Base-by-base conservation (phyloP, 306 rosid genomes). In the Vigna unguiculata region DNA sequence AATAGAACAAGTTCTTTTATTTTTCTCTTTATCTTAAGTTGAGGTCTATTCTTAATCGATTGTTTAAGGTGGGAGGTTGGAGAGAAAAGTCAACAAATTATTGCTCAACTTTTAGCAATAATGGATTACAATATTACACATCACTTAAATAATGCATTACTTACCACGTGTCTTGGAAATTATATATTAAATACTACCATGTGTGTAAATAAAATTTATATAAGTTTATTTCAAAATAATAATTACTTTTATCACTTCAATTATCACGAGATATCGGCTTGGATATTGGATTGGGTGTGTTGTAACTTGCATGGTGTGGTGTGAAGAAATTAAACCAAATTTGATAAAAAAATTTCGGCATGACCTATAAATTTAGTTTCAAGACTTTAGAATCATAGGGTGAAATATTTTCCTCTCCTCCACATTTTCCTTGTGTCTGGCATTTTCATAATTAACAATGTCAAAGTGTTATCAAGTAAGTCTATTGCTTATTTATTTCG, bases 71-170 rank as follows among this genome's bases (percentile, higher is more conserved):
- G 28, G 40, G 40, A 25, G 2, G 14, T 6, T 13, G 20, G 40
- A 59, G 65, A 13, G 41, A 15, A 59, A 59, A 58, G 38, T 59
- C 65, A 59, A 59, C 20, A 59, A 28, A 28, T 28, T 14, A 59
- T 59, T 59, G 41, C 12, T 2, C 8, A 40, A 28, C 19, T 14
- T 59, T 25, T 15, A 28, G 16, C 12, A 28, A 28, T 28, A 16
- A 60, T 30, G 13, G 40, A 59, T 15, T 25, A 28, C 40, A 20
- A 60, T 13, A 60, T 16, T 30, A 15, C 43, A 3, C 15, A 16
- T 60, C 34, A 16, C 45, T 60, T 41, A 15, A 30, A 30, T 59
- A 14, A 60, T 60, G 66, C 66, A 58, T 15, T 60, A 7, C 21
- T 21, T 15, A 7, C 13, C 43, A 15, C 21, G 21, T 28, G 66